Evolutionary conservation across 2,329 filamentous ascomycete genomes (phyloP).

Genomic region (Emmonsiellopsis sp.): DNA sequence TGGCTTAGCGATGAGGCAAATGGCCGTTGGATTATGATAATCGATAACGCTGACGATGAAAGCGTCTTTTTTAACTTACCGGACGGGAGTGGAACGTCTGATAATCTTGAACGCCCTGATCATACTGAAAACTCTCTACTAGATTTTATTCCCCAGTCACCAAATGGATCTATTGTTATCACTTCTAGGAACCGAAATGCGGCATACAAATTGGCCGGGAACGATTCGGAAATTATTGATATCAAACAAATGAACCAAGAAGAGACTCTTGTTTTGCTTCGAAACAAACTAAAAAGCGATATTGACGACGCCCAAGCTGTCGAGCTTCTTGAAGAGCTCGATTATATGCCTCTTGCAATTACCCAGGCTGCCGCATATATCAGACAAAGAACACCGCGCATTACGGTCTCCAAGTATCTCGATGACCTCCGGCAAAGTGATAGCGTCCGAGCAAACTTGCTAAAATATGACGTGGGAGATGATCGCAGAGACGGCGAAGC

Average conservation of each 20-base stretch:
- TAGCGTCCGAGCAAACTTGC: constrained; percentile 16
- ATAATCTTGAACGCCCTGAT: constrained; percentile 3
- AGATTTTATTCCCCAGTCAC: constrained; percentile 15
- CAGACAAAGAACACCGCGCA: constrained; percentile 8
- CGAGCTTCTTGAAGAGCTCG: constrained; percentile 22
- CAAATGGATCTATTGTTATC: constrained; percentile 12
- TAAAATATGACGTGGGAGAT: constrained; percentile 12
- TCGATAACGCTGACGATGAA: constrained; percentile 24
- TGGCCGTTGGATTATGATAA: constrained; percentile 20
- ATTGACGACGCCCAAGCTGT: constrained; percentile 11
- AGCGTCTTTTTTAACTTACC: constrained; percentile 13
- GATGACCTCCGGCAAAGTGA: constrained; percentile 14
- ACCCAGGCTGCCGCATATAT: constrained; percentile 22
- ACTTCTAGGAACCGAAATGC: constrained; percentile 9
- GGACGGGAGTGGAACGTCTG: not conserved
- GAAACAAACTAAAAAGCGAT: constrained; percentile 11
- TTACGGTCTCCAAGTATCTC: constrained; percentile 14
- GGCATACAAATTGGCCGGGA: constrained; percentile 5
- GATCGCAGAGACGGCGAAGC: constrained; percentile 15
- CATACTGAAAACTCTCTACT: not conserved
- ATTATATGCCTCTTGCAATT: constrained; percentile 23
- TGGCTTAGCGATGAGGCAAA: constrained; percentile 5
- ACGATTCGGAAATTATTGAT: constrained; percentile 7
- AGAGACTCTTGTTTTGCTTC: constrained; percentile 8
- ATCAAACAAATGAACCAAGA: constrained; percentile 8